phyloP scores from a whole-genome alignment of 2,329 filamentous ascomycete genomes.

The Hymenoscyphus occultus region DNA sequence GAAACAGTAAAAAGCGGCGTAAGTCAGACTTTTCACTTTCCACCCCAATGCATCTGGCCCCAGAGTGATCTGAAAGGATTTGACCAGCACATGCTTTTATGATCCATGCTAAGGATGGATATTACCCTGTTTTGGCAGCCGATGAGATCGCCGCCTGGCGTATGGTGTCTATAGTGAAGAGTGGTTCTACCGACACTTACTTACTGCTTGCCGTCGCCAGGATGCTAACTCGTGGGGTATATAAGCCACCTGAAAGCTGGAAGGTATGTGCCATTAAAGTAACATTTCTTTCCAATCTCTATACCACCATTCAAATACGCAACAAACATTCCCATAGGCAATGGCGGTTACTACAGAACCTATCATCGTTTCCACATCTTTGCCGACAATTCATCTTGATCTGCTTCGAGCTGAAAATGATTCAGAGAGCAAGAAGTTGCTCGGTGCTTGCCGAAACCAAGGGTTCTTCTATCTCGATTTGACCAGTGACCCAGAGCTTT shows the following conservation, averaged over 20 bases:
- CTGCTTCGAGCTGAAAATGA: background rate
- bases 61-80: no score
- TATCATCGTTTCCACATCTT: background rate
- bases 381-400: background rate
- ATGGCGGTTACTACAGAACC: background rate
- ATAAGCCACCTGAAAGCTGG: background rate
- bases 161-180: no score
- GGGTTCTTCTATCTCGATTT: constrained; percentile 17
- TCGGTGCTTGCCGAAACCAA: constrained; percentile 10
- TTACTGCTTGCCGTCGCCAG: background rate
- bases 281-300: background rate
- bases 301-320: background rate
- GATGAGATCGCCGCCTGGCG: no score
- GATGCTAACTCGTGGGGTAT: background rate
- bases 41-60: no score
- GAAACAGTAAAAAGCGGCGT: no score
- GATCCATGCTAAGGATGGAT: no score
- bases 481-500: constrained; percentile 7
- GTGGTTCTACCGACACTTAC: background rate
- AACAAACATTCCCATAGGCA: no score
- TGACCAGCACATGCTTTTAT: no score
- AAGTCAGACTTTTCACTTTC: no score
- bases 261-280: background rate
- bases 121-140: no score
- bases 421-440: background rate